Base-by-base conservation (phyloP, 495 filamentous ascomycete genomes). In the Lasiosphaeria miniovina region DNA sequence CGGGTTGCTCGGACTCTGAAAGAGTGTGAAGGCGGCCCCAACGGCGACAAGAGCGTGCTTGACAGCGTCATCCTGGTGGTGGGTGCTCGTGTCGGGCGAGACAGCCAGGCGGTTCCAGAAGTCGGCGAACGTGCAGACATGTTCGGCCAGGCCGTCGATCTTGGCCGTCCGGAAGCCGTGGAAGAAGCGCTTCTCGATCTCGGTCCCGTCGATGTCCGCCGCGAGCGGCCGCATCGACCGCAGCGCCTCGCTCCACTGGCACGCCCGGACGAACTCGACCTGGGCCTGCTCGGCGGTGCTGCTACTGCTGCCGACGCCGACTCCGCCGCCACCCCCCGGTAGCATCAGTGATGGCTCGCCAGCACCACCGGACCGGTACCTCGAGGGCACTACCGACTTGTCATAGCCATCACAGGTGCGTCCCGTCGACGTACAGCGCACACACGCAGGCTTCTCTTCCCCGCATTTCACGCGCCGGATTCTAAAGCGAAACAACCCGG, bases 361-460 rank as follows among this genome's bases (percentile, higher is more conserved):
- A 10, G 75, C 77, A 0, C 43, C 43, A 11, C 43, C 43, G 1
- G 43, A 4, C 17, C 71, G 71, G 2, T 80, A 65, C 45, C 65
- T 64, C 12, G 68, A 65, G 17, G 74, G 68, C 64, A 72, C 63
- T 67, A 69, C 59, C 58, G 65, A 62, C 64, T 72, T 63, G 73
- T 81, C 74, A 58, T 77, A 77, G n/a, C 75, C 74, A 48, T 77
- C 75, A 49, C 75, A 77, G 36, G 70, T 74, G 7, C 75, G 67
- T 6, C 75, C 74, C 12, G 75, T 76, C 32, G 72, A 76, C 15
- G 70, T 75, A 58, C 75, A 77, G 33, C 75, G 67, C 38, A 68
- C 59, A 54, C 75, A 77, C 32, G 68, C 70, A 0, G 75, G 75
- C 36, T 72, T 74, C 41, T 68, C 72, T 45, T 77, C 75, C 49